These are phyloP conservation scores for Paramecium pentaurelia DNA, from an alignment of 73 alveolate species.

Conservation along the genomic window DNA sequence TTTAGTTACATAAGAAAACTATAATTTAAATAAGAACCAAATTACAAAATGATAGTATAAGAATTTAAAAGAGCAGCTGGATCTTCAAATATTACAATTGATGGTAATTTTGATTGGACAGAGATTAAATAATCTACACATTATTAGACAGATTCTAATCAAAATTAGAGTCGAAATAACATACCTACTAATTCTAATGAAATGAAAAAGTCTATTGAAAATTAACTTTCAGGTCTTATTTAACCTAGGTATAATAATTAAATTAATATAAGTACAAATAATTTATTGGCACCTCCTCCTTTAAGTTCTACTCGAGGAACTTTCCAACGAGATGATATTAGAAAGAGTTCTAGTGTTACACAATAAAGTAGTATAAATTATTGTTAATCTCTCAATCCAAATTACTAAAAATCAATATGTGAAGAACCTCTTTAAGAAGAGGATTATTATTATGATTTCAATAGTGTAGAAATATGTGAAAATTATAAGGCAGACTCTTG, in stretches of 20 bases:
- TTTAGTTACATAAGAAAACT: conserved; percentile 60
- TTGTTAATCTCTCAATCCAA: neutral
- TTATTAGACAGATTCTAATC: neutral
- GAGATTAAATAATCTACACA: neutral
- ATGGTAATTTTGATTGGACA: conserved; percentile 71
- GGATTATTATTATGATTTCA: too few species aligned
- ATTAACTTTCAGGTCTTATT: neutral
- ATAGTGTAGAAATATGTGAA: neutral
- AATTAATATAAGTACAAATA: neutral
- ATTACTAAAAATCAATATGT: neutral
- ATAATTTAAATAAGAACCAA: conserved; percentile 62
- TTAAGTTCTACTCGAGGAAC: neutral
- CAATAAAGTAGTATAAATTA: neutral
- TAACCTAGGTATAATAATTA: neutral
- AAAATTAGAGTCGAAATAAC: neutral
- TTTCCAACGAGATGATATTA: neutral
- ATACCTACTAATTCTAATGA: neutral
- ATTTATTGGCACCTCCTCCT: conserved; percentile 12
- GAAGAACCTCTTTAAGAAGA: neutral
- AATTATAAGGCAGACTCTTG: neutral
- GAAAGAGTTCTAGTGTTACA: neutral
- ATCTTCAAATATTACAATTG: conserved; percentile 44
- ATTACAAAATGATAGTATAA: conserved; percentile 63
- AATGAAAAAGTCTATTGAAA: neutral
- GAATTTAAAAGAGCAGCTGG: conserved; percentile 46